Conservation (phyloP, 2,329 filamentous ascomycete genomes). For the Pseudocercospora eumusae region DNA sequence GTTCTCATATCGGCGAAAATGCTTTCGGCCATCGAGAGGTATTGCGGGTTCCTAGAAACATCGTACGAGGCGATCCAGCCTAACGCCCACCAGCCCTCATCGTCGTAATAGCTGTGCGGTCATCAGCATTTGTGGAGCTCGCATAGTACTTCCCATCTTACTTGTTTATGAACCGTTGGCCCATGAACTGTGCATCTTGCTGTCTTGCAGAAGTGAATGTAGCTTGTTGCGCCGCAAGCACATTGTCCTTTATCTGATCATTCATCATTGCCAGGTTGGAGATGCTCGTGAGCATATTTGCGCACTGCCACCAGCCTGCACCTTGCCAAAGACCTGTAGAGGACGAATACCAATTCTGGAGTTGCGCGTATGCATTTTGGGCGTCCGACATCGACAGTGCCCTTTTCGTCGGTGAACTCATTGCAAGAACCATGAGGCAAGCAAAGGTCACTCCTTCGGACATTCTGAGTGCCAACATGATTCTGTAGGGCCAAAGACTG, state of each 20-base stretch:
- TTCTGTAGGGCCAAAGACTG: background rate
- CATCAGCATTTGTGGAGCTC: slow-evolving; percentile 17
- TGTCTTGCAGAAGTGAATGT: background rate
- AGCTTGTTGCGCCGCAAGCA: background rate
- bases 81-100: slow-evolving; percentile 56
- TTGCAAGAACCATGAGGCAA: slow-evolving; percentile 11
- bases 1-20: slow-evolving; percentile 52
- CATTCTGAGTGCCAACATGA: background rate
- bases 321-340: slow-evolving; percentile 6
- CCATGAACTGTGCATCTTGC: background rate
- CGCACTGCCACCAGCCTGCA: slow-evolving; percentile 15
- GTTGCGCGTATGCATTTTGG: slow-evolving; percentile 6
- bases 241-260: background rate
- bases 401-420: slow-evolving; percentile 14
- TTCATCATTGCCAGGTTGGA: slow-evolving; percentile 7
- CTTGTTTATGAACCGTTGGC: slow-evolving; percentile 9
- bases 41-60: slow-evolving; percentile 47
- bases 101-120: slow-evolving; percentile 51
- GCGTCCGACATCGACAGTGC: slow-evolving; percentile 8
- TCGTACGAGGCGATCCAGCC: slow-evolving; percentile 59
- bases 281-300: slow-evolving; percentile 3
- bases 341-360: slow-evolving; percentile 14
- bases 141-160: background rate
- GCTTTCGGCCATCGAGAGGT: slow-evolving; percentile 49
- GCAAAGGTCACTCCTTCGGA: slow-evolving; percentile 8